Conservation (phyloP, 768 basidiomycete genomes). For the Rhodosporidiobolus sp. region DNA sequence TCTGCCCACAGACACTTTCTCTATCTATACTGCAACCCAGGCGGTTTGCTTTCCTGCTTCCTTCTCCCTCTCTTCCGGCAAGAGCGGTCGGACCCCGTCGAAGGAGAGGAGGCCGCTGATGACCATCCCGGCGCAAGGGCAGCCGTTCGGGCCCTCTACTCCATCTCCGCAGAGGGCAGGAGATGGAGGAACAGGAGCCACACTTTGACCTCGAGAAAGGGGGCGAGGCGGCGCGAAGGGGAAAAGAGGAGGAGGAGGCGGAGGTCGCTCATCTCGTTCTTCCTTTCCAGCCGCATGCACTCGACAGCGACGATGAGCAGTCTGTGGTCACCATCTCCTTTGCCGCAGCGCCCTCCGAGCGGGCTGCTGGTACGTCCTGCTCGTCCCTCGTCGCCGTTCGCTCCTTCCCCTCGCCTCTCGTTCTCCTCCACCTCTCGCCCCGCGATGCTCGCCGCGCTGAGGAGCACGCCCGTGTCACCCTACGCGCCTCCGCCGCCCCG, state of each 20-base stretch:
- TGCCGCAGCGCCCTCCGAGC: neutral
- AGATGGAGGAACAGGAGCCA: no score
- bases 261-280: neutral
- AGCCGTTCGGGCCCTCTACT: no score
- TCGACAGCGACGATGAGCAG: neutral
- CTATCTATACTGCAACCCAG: neutral
- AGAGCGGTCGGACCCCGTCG: no score
- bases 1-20: neutral
- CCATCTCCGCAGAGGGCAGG: no score
- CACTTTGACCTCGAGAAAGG: no score
- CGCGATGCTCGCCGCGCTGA: no score
- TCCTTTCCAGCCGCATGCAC: neutral
- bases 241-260: neutral
- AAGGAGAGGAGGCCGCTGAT: no score
- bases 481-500: neutral
- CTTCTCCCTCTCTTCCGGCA: neutral
- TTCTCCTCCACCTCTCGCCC: neutral
- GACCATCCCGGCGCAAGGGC: no score
- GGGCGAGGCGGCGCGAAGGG: neutral
- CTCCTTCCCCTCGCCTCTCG: neutral
- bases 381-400: neutral
- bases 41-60: neutral
- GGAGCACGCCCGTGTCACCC: neutral
- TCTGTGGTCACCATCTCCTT: neutral
- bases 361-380: no score